Evolutionary conservation across 2,329 filamentous ascomycete genomes (phyloP), one percentile per base, ranked within the genome.

Genomic region (Trichophyton mentagrophytes): DNA sequence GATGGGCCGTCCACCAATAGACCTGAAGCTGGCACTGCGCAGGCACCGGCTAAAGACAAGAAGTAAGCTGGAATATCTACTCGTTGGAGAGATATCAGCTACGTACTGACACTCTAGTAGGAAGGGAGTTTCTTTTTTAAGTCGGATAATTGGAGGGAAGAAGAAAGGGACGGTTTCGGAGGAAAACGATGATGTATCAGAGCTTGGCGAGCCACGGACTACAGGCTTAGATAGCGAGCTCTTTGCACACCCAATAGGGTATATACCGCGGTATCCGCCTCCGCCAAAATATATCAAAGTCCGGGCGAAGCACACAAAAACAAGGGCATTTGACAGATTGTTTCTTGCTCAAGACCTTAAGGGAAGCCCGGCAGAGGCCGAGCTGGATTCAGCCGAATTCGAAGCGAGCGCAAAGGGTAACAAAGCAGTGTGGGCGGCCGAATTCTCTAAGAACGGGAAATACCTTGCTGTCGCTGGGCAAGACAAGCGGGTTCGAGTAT

Each of bases 391-490:
- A 33, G 66, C 68, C 9, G 61, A 51, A 57, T 63, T 66, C 64
- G 57, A 66, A 65, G 58, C 66, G 61, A 69, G 75, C 46, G 78
- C 60, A 46, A 59, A 58, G 30, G 62, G 61, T n/a, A 56, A 79
- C 57, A 79, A 88, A 63, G 90, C 93, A 0, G 85, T 96, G 38
- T 99, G 93, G 93, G 86, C 92, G 0, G 84, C 89, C 64, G 89
- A 93, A 68, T 97, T 97, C 69, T 97, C 92, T 69, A 86, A 86
- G 63, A 92, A 97, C 75, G 93, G 93, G 3, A 88, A 81, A 68
- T 96, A 91, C 71, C 78, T 99, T 17, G 93, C 93, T 4, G 90
- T 90, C n/a, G 93, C 88, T 9, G 93, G 93, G 3, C 89, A 92
- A 66, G 93, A 97, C 71, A 84, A 84, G 65, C 81, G 91, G 15